Evolutionary conservation across 2,329 filamentous ascomycete genomes (phyloP), one percentile per base, ranked within the genome.

Genomic region (Fusarium sp.): DNA sequence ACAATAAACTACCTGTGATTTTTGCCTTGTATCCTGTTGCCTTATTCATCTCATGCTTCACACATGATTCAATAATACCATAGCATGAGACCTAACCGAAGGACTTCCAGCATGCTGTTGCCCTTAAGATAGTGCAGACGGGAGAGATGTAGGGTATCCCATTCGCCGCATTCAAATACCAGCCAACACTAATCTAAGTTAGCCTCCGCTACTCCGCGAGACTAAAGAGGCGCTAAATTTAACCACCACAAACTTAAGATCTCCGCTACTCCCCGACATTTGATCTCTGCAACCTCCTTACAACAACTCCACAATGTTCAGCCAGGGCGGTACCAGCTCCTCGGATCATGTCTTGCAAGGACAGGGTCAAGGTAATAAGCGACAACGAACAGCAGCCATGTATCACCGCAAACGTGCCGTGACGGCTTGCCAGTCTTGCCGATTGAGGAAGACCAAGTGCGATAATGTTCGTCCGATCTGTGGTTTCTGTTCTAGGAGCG

Each of bases 361-460:
- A 18, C 39, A 47, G 41, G 54, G 41, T 4, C 17, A 47, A 3
- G 31, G 54, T 25, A 56, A 47, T 25, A 56, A 56, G 41, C 42
- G 41, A 12, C 41, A n/a, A 36, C 39, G 54, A 6, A 56, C 18
- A 5, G 46, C 33, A 20, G 33, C 42, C 17, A 22, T 46, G 41
- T 29, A 71, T n/a, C 7, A 46, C 31, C 18, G 44, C 17, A 72
- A 62, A 38, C 58, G 69, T 2, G 61, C 52, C 3, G 54, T 68
- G 9, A 44, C 50, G 9, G 46, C 61, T 2, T 72, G 65, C 22
- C 57, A 72, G 31, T 70, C 62, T 20, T 73, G 70, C 12, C 42
- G 70, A 36, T 20, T 53, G 22, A 47, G 59, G 0, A 66, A 72
- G 44, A 59, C 58, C 11, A 63, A 64, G 20, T 75, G 72, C 33